Evolutionary conservation across 148 eudicot genomes (phyloP), one percentile per base, ranked within the genome.

Genomic region (Camellia sinensis): DNA sequence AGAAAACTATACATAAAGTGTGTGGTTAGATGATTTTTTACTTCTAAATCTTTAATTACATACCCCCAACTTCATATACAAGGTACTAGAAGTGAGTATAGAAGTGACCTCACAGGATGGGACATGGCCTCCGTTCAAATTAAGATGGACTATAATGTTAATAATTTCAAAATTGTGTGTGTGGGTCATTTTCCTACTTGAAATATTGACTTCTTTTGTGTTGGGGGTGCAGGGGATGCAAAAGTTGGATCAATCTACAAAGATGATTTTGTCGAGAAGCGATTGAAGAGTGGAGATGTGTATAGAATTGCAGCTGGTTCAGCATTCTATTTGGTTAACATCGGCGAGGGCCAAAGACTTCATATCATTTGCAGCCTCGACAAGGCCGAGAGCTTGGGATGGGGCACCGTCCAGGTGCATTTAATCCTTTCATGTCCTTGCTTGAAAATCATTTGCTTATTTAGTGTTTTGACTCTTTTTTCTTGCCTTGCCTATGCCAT

Each of bases 231-330:
- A 95, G 99, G 99, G 43, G 97, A 91, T 75, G 99, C 97, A 2
- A 87, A 82, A 78, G 48, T 95, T n/a, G 99, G 97, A 15, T 78
- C 86, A 64, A 95, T 95, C n/a, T 88, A 86, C 70, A 85, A 91
- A 15, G 95, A 92, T 65, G 86, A 89, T 29, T 44, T 91, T 7
- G 94, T 76, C 61, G 97, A 91, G 69, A 83, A 81, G 80, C 19
- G 18, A n/a, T 59, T 95, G 76, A 89, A 78, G 81, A 73, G 79
- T 5, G 99, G 99, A 79, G 99, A 95, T 82, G 85, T 95, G 14
- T 95, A 95, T 75, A 84, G 91, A 83, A 87, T 95, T 40, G 87
- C 78, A 7, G 92, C 92, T 1, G 99, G 99, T 14, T 93, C 97
- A 4, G 82, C 90, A 3, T 95, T 95, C 80, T 95, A 95, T 79